Evolutionary conservation across 192 early-diverging fungal species (phyloP).

Genomic region (Glomus cerebriforme): DNA sequence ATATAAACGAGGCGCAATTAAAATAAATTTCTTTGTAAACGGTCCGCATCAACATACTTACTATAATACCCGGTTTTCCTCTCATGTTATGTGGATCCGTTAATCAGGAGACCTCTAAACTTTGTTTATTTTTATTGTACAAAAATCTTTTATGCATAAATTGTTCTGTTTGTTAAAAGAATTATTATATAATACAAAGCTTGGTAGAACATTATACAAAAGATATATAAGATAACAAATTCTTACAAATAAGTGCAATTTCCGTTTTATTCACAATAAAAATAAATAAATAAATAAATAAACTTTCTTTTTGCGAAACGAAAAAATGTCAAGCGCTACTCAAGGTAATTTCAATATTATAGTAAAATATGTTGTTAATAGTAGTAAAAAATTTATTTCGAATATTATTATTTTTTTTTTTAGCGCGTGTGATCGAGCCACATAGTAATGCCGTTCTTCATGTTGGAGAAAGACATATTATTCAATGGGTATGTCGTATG

Average conservation of each 20-base stretch:
- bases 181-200: too few relatives aligned
- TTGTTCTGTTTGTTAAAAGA: not conserved
- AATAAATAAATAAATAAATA: too few relatives aligned
- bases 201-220: not conserved
- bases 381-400: not conserved
- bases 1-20: too few relatives aligned
- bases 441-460: constrained; percentile 2
- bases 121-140: too few relatives aligned
- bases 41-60: too few relatives aligned
- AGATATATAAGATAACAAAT: not conserved
- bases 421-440: constrained; percentile 3
- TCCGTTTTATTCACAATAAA: not conserved
- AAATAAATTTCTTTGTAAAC: too few relatives aligned
- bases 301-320: too few relatives aligned
- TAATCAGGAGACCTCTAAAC: too few relatives aligned
- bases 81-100: too few relatives aligned
- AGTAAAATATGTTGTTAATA: not conserved
- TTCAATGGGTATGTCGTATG: not conserved
- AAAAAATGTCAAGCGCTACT: too few relatives aligned
- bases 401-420: not conserved
- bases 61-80: too few relatives aligned
- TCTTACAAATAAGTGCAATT: not conserved
- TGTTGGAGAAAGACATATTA: not conserved
- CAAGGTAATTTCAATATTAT: not conserved
- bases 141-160: not conserved